phyloP scores from a whole-genome alignment of 2,329 filamentous ascomycete species.

The Ophiocordyceps camponoti-leonardi region DNA sequence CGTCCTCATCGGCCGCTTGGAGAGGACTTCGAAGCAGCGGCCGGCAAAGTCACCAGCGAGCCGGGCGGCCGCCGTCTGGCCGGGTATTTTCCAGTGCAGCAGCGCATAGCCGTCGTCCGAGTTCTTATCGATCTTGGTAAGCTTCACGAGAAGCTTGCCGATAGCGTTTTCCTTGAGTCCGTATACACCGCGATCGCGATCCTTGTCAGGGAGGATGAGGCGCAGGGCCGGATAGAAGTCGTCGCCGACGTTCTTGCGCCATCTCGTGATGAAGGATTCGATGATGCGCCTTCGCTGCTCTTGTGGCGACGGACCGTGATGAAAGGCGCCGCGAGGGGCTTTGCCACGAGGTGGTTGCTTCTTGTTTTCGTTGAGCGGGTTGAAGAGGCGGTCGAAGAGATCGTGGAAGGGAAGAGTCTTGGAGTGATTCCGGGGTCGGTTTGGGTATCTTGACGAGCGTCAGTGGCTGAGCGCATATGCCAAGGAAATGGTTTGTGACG shows the following conservation, averaged over 20 bases:
- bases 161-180: constrained; percentile 86
- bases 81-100: constrained; percentile 83
- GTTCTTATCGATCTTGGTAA: constrained; percentile 81
- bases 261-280: constrained; percentile 67
- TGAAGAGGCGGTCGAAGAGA: constrained; percentile 62
- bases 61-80: constrained; percentile 40
- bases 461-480: background rate
- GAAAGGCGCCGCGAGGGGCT: constrained; percentile 29
- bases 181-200: constrained; percentile 83
- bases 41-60: constrained; percentile 86
- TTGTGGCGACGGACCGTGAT: constrained; percentile 48
- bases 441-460: constrained; percentile 46
- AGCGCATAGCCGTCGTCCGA: constrained; percentile 78
- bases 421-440: constrained; percentile 64
- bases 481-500: background rate
- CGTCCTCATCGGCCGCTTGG: constrained; percentile 63
- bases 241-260: constrained; percentile 74
- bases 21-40: constrained; percentile 71
- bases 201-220: constrained; percentile 82
- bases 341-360: constrained; percentile 38
- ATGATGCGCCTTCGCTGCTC: constrained; percentile 71
- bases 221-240: constrained; percentile 90
- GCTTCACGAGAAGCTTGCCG: constrained; percentile 75
- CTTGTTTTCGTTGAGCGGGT: constrained; percentile 61
- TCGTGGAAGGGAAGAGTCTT: constrained; percentile 70